Conservation (phyloP, 176 grass and related monocot genomes). For the Lolium multiflorum region DNA sequence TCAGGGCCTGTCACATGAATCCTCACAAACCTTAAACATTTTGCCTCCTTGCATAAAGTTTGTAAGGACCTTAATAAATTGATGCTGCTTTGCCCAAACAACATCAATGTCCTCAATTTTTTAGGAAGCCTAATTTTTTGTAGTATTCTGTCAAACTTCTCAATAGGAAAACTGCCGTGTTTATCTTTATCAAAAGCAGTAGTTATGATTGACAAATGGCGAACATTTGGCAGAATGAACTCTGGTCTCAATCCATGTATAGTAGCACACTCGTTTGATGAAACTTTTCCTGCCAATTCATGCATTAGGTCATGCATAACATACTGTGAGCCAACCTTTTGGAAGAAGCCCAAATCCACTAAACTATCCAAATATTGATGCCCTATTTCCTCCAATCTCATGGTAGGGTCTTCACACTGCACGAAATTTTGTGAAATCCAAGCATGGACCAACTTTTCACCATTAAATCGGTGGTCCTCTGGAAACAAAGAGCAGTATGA, state of each 20-base stretch:
- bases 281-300: constrained; percentile 40
- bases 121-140: too few species aligned
- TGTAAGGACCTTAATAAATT: not conserved
- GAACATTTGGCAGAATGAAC: not conserved
- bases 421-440: constrained; percentile 67
- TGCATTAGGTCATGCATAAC: constrained; percentile 53
- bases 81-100: not conserved
- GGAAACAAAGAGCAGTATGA: constrained; percentile 41
- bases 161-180: not conserved
- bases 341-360: constrained; percentile 31
- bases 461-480: constrained; percentile 2
- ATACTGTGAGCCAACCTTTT: not conserved
- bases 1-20: not conserved
- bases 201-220: constrained; percentile 45
- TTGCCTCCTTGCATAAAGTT: not conserved
- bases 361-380: constrained; percentile 32
- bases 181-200: not conserved
- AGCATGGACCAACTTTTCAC: not conserved
- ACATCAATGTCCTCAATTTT: constrained; percentile 47
- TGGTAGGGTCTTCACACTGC: not conserved
- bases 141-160: constrained; percentile 5
- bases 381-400: constrained; percentile 48
- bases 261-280: constrained; percentile 38
- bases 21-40: not conserved
- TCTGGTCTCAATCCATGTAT: not conserved